Evolutionary conservation across 805 yeast genomes (phyloP).

Genomic region (Lipomyces spencermartinsiae): DNA sequence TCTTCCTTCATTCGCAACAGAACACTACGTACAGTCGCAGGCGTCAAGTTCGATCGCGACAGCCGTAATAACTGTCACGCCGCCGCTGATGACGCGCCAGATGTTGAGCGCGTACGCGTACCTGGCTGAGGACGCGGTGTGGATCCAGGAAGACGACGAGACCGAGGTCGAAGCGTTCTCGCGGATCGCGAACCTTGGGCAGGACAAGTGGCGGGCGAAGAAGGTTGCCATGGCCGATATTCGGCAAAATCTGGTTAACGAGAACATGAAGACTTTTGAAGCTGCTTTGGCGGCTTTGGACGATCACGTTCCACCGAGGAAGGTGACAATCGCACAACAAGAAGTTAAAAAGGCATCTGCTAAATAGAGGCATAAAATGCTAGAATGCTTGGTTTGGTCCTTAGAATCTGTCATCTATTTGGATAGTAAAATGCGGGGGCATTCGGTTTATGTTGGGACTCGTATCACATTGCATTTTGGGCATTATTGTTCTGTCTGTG

Average conservation of each 20-base stretch:
- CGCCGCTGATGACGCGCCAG: constrained; percentile 24
- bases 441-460: neutral
- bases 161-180: constrained; percentile 31
- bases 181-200: constrained; percentile 22
- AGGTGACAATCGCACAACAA: neutral
- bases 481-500: neutral
- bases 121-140: constrained; percentile 28
- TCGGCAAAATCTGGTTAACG: constrained; percentile 18
- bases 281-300: neutral
- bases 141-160: constrained; percentile 32
- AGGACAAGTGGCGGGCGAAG: constrained; percentile 26
- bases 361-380: neutral
- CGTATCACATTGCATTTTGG: no score
- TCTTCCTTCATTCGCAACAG: constrained; percentile 33
- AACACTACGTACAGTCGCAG: constrained; percentile 22
- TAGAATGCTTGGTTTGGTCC: neutral
- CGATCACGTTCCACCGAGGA: neutral
- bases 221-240: constrained; percentile 13
- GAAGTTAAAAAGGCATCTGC: neutral
- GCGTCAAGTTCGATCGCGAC: constrained; percentile 36
- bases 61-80: constrained; percentile 26
- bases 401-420: neutral
- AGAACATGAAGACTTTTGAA: constrained; percentile 21
- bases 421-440: neutral
- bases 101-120: constrained; percentile 28